These are phyloP conservation scores for Lichtheimia corymbifera DNA, from an alignment of 371 early-diverging fungal genomes.

Conservation along the genomic window DNA sequence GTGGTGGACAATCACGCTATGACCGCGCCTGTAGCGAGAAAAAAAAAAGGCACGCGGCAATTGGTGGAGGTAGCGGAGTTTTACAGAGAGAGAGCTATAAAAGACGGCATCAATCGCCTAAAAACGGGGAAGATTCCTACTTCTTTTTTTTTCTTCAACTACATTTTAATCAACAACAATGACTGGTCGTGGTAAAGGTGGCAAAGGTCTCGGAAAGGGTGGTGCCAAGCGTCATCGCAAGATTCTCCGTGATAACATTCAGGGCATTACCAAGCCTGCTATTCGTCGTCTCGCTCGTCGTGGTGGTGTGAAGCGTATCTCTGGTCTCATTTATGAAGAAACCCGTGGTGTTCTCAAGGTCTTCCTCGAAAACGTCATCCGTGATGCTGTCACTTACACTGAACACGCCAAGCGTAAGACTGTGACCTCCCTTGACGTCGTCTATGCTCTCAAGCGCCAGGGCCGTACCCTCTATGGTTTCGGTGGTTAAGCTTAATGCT, in stretches of 20 bases:
- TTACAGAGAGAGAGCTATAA: not conserved
- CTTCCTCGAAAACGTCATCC: slow-evolving; percentile 98
- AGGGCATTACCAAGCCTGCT: slow-evolving; percentile 99
- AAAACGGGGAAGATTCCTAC: not conserved
- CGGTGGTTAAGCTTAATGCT: slow-evolving; percentile 39
- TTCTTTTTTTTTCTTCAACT: slow-evolving; percentile 4
- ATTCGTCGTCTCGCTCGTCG: slow-evolving; percentile 99
- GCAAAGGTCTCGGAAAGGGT: slow-evolving; percentile 96
- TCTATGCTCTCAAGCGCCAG: slow-evolving; percentile 98
- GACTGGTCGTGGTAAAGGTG: slow-evolving; percentile 95
- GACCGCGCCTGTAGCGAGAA: not conserved
- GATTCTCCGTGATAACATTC: slow-evolving; percentile 87
- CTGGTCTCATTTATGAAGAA: slow-evolving; percentile 96
- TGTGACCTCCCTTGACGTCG: slow-evolving; percentile 90
- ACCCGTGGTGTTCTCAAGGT: slow-evolving; percentile 96
- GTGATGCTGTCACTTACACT: slow-evolving; percentile 98
- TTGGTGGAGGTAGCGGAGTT: not conserved
- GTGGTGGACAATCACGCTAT: no score
- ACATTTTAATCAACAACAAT: slow-evolving; percentile 25
- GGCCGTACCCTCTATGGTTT: slow-evolving; percentile 90
- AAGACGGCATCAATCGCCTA: not conserved
- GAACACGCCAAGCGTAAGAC: slow-evolving; percentile 99
- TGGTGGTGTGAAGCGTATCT: slow-evolving; percentile 99
- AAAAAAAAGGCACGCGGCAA: slow-evolving; percentile 1
- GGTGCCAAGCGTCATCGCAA: slow-evolving; percentile 69